phyloP scores from a whole-genome alignment of 306 rosid species.

The Acacia acuminata region DNA sequence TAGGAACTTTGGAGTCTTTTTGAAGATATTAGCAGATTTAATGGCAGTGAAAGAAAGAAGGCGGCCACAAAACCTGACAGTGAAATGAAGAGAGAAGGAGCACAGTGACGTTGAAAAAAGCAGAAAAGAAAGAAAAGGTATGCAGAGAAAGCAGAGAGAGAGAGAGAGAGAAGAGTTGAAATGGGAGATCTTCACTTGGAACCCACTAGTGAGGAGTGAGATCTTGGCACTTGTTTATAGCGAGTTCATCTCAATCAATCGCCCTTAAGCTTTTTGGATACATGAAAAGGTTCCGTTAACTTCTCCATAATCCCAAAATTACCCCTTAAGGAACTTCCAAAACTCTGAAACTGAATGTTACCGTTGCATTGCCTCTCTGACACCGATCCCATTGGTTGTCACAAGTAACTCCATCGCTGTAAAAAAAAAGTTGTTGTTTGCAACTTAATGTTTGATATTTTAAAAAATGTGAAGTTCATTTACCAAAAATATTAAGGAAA shows the following conservation, averaged over 20 bases:
- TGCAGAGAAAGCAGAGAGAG: background rate
- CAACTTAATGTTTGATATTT: background rate
- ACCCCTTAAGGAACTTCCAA: conserved; percentile 82
- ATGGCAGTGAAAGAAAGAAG: background rate
- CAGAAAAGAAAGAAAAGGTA: background rate
- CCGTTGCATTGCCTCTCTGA: conserved; percentile 67
- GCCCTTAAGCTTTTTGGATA: conserved; percentile 34
- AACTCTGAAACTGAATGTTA: conserved; percentile 64
- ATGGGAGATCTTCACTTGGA: conserved; percentile 31
- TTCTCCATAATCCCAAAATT: conserved; percentile 48
- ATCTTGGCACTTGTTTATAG: background rate
- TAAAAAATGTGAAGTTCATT: background rate
- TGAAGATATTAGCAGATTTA: conserved; percentile 6
- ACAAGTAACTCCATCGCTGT: conserved; percentile 27
- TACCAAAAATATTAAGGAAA: too few relatives aligned
- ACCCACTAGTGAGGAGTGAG: conserved; percentile 34
- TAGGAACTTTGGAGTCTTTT: background rate
- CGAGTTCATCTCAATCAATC: background rate
- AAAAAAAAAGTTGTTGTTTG: background rate
- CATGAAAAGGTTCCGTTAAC: conserved; percentile 66
- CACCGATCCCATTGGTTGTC: conserved; percentile 45
- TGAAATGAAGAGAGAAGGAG: conserved; percentile 15
- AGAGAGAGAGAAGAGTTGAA: background rate
- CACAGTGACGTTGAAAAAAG: background rate
- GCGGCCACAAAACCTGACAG: background rate